Evolutionary conservation across 352 stramenopile species (phyloP).

Genomic region (Phytopythium boreale): DNA sequence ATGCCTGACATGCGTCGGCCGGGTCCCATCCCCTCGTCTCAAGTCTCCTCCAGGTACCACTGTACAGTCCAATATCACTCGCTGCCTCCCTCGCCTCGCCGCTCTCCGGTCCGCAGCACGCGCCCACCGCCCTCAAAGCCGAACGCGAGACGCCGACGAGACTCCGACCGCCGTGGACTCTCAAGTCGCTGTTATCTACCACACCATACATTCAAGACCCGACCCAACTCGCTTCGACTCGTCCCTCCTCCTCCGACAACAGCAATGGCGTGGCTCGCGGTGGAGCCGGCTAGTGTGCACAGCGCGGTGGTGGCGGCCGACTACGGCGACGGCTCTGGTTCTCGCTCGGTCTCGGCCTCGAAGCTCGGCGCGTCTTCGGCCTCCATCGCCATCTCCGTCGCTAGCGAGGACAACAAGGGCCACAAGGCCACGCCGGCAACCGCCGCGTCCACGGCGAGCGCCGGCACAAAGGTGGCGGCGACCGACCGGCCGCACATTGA

Average conservation of each 20-base stretch:
- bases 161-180: not conserved
- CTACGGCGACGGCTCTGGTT: not conserved
- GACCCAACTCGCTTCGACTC: not conserved
- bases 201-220: not conserved
- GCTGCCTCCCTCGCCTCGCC: not conserved
- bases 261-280: not conserved
- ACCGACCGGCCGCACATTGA: conserved; percentile 15
- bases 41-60: not conserved
- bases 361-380: not conserved
- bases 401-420: not conserved
- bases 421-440: not conserved
- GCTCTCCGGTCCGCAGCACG: not conserved
- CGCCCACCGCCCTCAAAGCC: too few species aligned
- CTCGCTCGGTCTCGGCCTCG: not conserved
- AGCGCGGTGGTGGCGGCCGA: not conserved
- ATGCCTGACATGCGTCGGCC: not conserved
- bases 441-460: not conserved
- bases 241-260: not conserved
- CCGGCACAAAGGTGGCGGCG: not conserved
- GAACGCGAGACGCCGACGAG: not conserved
- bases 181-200: not conserved
- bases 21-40: not conserved
- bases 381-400: not conserved
- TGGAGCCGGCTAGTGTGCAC: not conserved
- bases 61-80: not conserved